Base-by-base conservation (phyloP, 257 asterid species). In the Ajuga chamaepitys region DNA sequence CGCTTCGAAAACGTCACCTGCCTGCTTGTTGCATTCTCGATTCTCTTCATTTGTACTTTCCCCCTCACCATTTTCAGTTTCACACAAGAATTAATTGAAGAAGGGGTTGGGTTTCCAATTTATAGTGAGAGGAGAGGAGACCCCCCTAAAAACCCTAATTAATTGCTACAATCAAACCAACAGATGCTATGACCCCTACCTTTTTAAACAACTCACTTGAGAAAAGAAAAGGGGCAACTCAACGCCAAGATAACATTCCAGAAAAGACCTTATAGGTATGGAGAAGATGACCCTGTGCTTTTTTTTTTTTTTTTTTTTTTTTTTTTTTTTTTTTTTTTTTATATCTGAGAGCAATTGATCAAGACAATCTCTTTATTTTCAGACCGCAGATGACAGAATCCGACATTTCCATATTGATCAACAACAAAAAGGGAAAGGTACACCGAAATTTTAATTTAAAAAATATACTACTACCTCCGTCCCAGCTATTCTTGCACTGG, bases 1-100 rank as follows among this genome's bases (percentile, higher is more conserved):
- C 96, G 67, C 76, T 88, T 88, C 0, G 95, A 79, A 64, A 88
- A 88, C 0, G 95, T 88, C 64, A 78, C 92, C 22, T 84, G 95
- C 64, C 95, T 52, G 75, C 89, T 87, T 3, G 89, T 70, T 46
- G 85, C 48, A 20, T 88, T 81, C 40, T 88, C 96, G 1, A 88
- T 88, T 25, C 84, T 62, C 74, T 81, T 86, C 92, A 88, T 60
- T 42, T 86, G 67, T 6, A 86, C 81, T 78, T 82, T 88, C 51
- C 96, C 95, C 73, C 96, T 81, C 73, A 75, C 96, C 96, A 88
- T 88, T 75, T 74, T 51, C 16, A 18, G 64, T 30, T 8, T 21
- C 67, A 26, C 11, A 35, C 53, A 41, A 32, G n/a, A n/a, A n/a
- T n/a, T n/a, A n/a, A n/a, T n/a, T 13, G 42, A 58, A 45, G 22